Base-by-base conservation (phyloP, 2,329 filamentous ascomycete species). In the Aureobasidium sp. region DNA sequence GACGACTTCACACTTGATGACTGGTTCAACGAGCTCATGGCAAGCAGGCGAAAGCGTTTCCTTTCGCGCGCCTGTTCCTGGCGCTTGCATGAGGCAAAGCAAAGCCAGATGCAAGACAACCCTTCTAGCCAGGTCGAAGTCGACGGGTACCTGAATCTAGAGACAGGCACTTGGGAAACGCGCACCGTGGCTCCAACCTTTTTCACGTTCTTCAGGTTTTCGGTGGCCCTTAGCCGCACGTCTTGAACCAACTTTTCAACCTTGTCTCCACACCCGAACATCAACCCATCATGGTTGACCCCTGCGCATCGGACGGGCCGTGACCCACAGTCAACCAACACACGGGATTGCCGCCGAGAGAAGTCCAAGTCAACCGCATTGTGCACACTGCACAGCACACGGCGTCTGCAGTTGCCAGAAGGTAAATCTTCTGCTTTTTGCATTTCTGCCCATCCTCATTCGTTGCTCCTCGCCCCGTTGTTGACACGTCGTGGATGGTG, bases 251-350 rank as follows among this genome's bases (percentile, higher is more conserved):
- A 55, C 45, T 22, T 41, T 41, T 20, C 39, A 57, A 57, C 55
- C 44, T 37, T 48, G 55, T 58, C 55, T 58, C 55, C 55, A 58
- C 55, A 58, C n/a, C 55, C 44, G 55, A 47, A 48, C 55, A 48
- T 58, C 55, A 58, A 51, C 34, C 57, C 44, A 41, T 31, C 29
- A 57, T 51, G 44, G 34, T 60, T 36, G 29, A 60, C 11, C 25
- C 45, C 27, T 49, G 45, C 29, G 47, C 47, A 31, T 34, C 57
- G 44, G 45, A 37, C 56, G 45, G 56, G 44, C 45, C 56, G 56
- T 60, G 56, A 60, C 57, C 45, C 44, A 60, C 57, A 49, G 42
- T 47, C 57, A 51, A 60, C 57, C 57, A 51, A 41, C 57, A 41
- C 45, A 36, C 37, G 57, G 57, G 45, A 41, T 31, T 49, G 57